A percentile compares a stretch with the other conserved stretches of the same genome.
These are phyloP conservation scores for Naganishia friedmannii DNA, from an alignment of 768 basidiomycete species.

Conservation along the genomic window DNA sequence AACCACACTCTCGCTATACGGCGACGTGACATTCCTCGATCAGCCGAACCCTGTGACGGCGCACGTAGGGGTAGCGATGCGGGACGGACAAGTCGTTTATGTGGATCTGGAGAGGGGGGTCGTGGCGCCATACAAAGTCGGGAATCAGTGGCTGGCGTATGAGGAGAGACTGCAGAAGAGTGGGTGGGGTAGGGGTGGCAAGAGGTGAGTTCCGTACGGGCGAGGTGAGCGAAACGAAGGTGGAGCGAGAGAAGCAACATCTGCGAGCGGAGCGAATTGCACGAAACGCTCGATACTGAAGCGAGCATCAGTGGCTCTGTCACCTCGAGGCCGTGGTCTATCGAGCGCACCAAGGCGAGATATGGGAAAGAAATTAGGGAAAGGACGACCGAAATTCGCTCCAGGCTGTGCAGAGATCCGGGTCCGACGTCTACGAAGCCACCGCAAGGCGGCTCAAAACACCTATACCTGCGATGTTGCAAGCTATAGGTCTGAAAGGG, in stretches of 20 bases:
- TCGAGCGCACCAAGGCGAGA: no score
- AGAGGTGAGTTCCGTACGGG: constrained; percentile 5
- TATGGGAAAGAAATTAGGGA: no score
- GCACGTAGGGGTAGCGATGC: constrained; percentile 59
- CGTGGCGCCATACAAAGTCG: constrained; percentile 52
- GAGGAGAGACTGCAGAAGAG: constrained; percentile 61
- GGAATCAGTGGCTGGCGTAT: constrained; percentile 73
- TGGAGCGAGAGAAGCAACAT: not conserved
- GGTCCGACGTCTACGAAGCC: no score
- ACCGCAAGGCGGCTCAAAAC: no score
- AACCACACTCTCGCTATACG: constrained; percentile 33
- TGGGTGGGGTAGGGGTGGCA: constrained; percentile 35
- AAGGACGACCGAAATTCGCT: no score
- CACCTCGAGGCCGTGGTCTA: not conserved
- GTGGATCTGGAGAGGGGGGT: constrained; percentile 34
- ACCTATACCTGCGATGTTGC: no score
- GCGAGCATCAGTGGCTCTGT: no score
- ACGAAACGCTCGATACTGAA: no score
- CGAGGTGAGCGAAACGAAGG: not conserved
- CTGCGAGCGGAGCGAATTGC: no score
- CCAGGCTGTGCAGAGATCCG: no score
- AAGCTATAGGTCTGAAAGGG: no score
- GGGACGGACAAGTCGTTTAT: constrained; percentile 31
- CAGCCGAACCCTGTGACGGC: constrained; percentile 65
- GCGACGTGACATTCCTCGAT: constrained; percentile 45